Conservation (phyloP, 2,329 filamentous ascomycete species). For the Diaporthe longicolla region DNA sequence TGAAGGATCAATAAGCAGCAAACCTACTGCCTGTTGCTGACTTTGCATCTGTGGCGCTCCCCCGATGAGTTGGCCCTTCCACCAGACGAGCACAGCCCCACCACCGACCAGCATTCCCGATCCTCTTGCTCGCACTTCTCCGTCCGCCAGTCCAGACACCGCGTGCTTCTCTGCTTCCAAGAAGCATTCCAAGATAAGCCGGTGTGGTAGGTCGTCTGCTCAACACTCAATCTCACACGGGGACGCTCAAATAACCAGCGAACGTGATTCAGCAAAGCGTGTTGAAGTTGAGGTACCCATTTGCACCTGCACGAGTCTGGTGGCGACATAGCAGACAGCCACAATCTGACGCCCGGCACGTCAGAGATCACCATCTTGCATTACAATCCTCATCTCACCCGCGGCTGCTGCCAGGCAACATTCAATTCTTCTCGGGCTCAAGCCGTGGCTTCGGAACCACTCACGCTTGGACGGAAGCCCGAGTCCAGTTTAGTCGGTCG, state of each 20-base stretch:
- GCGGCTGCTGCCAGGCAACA: constrained; percentile 11
- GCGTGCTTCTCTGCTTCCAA: neutral
- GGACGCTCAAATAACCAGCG: neutral
- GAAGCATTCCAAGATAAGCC: neutral
- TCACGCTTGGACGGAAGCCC: constrained; percentile 24
- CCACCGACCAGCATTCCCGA: neutral
- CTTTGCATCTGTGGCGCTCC: constrained; percentile 31
- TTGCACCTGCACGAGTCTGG: neutral
- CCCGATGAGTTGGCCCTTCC: constrained; percentile 25
- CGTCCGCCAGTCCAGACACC: neutral
- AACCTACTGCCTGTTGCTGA: constrained; percentile 31
- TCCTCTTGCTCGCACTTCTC: constrained; percentile 26
- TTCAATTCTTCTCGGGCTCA: constrained; percentile 16
- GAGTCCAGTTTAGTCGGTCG: constrained; percentile 1
- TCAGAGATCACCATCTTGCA: constrained; percentile 9
- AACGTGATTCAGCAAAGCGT: neutral
- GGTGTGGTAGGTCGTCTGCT: constrained; percentile 3
- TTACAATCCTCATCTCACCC: constrained; percentile 22
- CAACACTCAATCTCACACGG: neutral
- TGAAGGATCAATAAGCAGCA: constrained; percentile 37
- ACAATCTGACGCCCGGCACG: neutral
- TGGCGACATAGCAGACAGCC: neutral
- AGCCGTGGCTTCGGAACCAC: constrained; percentile 18
- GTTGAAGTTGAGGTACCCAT: too few species aligned
- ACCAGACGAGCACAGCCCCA: constrained; percentile 26